Base-by-base conservation (phyloP, 345 rosid genomes). In the Leavenworthia alabamica region DNA sequence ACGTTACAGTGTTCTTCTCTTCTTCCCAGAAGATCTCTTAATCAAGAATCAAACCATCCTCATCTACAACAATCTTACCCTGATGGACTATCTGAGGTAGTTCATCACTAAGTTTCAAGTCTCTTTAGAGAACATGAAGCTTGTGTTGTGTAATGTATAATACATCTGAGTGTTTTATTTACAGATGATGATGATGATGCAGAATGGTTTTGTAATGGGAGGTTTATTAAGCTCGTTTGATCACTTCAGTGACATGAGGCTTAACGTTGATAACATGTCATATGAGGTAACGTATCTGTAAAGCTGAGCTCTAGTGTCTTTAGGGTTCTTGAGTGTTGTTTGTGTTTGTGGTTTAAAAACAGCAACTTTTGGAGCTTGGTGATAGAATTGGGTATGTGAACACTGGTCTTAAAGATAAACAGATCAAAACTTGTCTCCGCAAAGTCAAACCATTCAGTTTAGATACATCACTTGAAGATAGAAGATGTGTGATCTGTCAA, bases 291-390 rank as follows among this genome's bases (percentile, higher is more conserved):
- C 15, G 36, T 53, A 29, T 31, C 8, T 23, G 40, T 22, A 22
- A 22, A 37, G 1, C 19, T 16, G 14, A 50, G 28, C 24, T 47
- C 7, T 32, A 7, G 14, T 51, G 42, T 17, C 40, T 62, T 3
- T 50, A 24, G 13, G 23, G 24, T 36, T 31, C 5, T 36, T 29
- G 14, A 41, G 20, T 29, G 8, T 14, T 59, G 52, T 46, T 19
- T 50, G 56, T 58, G n/a, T 13, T 13, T 33, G 37, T 47, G 56
- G 61, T 48, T 52, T 32, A 9, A 51, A 64, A 52, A 72, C 80
- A 89, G 97, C 85, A 89, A 78, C 77, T 89, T 60, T 77, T 89
- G 10, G 99, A 93, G 76, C 91, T 93, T 52, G 93, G 91, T 14
- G 99, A 93, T 49, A 82, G 76, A 75, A 93, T 93, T 45, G 99